Evolutionary conservation across 108 stramenopile genomes (phyloP), one percentile per base, ranked within the genome.

Genomic region (Mediolabrus comicus): DNA sequence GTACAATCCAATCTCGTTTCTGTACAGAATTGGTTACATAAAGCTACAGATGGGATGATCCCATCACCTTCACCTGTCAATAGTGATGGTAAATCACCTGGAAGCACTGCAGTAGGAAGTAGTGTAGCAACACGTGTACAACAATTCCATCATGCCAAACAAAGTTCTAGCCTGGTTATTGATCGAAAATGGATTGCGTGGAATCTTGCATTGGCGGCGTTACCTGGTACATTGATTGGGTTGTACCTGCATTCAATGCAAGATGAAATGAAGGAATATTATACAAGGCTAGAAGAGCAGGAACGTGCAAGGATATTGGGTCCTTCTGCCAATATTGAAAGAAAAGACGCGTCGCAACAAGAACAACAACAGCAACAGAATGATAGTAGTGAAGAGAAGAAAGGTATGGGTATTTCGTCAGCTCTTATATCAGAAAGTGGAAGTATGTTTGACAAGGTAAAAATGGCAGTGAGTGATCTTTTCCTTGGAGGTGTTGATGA

Each of bases 261-360:
- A 27, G 75, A 77, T 33, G 75, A 77, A 52, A 70, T 65, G 68
- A 69, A 58, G 35, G 68, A 69, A 58, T 77, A 60, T 65, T 77
- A 65, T 65, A 28, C 16, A 7, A 31, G 39, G 27, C 9, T 59
- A 24, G 69, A 77, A 43, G n/a, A 33, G 46, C 69, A 51, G 29
- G 68, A 77, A 27, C 39, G 64, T 17, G 68, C 59, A 32, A 58
- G 53, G 53, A 67, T 75, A 53, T 61, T 75, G 66, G 74, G 75
- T 19, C 46, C 46, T 49, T 49, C 46, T 24, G 3, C 46, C 3
- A n/a, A 41, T 32, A 32, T 11, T 43, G 39, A 17, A 0, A n/a
- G 32, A 11, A 36, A 43, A 46, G 63, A 34, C 1, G 54, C 13
- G 9, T 7, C 12, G 33, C 17, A 17, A 13, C 27, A 28, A 64